Conservation (phyloP, 495 filamentous ascomycete species). For the Cercophora sp. region DNA sequence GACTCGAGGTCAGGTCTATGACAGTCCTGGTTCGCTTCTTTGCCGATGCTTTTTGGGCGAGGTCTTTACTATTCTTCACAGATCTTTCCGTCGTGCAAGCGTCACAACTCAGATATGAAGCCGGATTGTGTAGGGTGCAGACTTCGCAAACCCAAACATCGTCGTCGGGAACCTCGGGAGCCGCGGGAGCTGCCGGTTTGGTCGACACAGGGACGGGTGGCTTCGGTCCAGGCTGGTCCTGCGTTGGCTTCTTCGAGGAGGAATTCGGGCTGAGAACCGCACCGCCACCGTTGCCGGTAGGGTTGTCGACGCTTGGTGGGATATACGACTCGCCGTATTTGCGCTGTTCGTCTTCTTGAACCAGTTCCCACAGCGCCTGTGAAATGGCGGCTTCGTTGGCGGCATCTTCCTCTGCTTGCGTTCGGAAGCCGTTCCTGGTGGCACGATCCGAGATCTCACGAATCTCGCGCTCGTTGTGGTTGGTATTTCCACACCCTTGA, state of each 20-base stretch:
- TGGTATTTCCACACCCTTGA: slow-evolving; percentile 72
- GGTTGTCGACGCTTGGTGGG: slow-evolving; percentile 58
- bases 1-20: slow-evolving; percentile 13
- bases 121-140: slow-evolving; percentile 82
- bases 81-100: slow-evolving; percentile 68
- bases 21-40: slow-evolving; percentile 10
- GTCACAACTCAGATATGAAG: slow-evolving; percentile 67
- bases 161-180: background rate
- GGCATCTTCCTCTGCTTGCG: slow-evolving; percentile 82
- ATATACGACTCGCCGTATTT: slow-evolving; percentile 65
- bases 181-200: slow-evolving; percentile 12
- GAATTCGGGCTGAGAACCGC: background rate
- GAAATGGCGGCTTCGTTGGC: slow-evolving; percentile 89
- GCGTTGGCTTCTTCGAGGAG: background rate
- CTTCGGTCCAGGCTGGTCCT: slow-evolving; percentile 17
- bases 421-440: slow-evolving; percentile 69
- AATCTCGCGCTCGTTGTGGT: slow-evolving; percentile 55
- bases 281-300: slow-evolving; percentile 48
- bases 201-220: slow-evolving; percentile 21
- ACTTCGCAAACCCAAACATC: slow-evolving; percentile 65
- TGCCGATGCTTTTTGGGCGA: slow-evolving; percentile 17
- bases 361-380: slow-evolving; percentile 80
- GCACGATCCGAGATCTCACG: slow-evolving; percentile 61
- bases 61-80: slow-evolving; percentile 25
- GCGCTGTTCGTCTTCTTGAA: slow-evolving; percentile 69